A percentile compares a stretch with the other conserved stretches of the same genome.
Conservation (phyloP, 2,329 filamentous ascomycete genomes). For the Claviceps monticola region DNA sequence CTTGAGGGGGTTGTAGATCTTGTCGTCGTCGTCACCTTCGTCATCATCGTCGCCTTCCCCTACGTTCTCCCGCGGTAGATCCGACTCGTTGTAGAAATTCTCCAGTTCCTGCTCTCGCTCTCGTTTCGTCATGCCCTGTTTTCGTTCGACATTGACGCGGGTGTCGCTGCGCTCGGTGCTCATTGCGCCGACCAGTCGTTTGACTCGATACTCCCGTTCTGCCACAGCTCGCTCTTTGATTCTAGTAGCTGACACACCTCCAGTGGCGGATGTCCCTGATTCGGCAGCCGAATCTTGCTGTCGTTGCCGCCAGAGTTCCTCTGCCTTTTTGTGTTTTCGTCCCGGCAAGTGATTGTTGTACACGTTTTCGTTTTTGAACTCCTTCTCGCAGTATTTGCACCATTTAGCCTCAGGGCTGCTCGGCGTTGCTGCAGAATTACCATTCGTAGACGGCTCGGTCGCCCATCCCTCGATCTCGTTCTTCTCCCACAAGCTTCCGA, state of each 20-base stretch:
- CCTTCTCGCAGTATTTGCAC: conserved; percentile 86
- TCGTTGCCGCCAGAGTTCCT: conserved; percentile 45
- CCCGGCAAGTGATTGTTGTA: conserved; percentile 80
- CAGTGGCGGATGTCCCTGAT: conserved; percentile 13
- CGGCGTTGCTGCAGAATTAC: conserved; percentile 10
- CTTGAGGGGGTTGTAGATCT: conserved; percentile 93
- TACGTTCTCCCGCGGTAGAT: conserved; percentile 19
- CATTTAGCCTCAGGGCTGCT: conserved; percentile 54
- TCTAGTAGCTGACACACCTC: conserved; percentile 30
- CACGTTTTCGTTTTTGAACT: conserved; percentile 90
- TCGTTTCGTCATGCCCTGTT: conserved; percentile 92
- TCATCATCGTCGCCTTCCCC: conserved; percentile 56
- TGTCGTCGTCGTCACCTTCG: conserved; percentile 67
- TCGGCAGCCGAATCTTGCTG: conserved; percentile 24
- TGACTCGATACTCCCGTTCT: conserved; percentile 73
- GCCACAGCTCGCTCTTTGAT: conserved; percentile 85
- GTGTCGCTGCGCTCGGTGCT: conserved; percentile 80
- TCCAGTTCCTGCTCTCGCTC: conserved; percentile 91
- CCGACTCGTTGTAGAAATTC: conserved; percentile 49
- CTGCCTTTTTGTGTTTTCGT: conserved; percentile 71
- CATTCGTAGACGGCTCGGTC: conserved; percentile 32
- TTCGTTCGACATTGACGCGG: conserved; percentile 86
- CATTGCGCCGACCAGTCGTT: conserved; percentile 68
- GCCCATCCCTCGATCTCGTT: conserved; percentile 72
- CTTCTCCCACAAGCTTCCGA: conserved; percentile 68